Conservation (phyloP, 306 rosid genomes). For the Trifolium subterraneum region DNA sequence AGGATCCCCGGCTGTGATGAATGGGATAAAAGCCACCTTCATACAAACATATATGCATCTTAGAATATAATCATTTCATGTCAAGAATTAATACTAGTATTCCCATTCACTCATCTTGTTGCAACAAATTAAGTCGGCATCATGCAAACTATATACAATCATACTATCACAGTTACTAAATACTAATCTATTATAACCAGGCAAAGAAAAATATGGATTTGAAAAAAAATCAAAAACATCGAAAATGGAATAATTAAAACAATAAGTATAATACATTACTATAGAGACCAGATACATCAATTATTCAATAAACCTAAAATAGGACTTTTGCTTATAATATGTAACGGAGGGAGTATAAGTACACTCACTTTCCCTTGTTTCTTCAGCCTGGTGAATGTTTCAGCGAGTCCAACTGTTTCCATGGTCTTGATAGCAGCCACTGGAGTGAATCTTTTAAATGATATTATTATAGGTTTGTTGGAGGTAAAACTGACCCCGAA, state of each 20-base stretch:
- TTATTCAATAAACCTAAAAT: too few relatives aligned
- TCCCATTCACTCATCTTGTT: not conserved
- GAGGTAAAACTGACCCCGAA: slow-evolving; percentile 41
- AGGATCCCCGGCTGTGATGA: slow-evolving; percentile 95
- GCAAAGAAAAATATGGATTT: not conserved
- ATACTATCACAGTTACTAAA: not conserved
- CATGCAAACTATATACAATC: not conserved
- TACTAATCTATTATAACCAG: slow-evolving; percentile 19
- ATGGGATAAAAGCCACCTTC: slow-evolving; percentile 90
- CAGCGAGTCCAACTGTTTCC: slow-evolving; percentile 69
- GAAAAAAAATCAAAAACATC: not conserved
- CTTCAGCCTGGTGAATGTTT: slow-evolving; percentile 72
- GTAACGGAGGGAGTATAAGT: not conserved
- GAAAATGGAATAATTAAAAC: not conserved
- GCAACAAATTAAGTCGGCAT: not conserved
- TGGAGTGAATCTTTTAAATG: slow-evolving; percentile 52
- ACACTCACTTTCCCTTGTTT: slow-evolving; percentile 68
- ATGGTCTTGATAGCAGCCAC: slow-evolving; percentile 69
- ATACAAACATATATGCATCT: slow-evolving; percentile 40
- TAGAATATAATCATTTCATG: slow-evolving; percentile 31
- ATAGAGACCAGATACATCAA: too few relatives aligned
- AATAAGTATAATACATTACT: not conserved
- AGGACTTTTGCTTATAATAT: too few relatives aligned
- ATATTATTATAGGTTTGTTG: slow-evolving; percentile 34
- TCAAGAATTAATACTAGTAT: not conserved